A percentile compares a stretch with the other conserved stretches of the same genome.
Evolutionary conservation across 768 basidiomycete genomes (phyloP).

Genomic region (Xerocomus spinulosus): DNA sequence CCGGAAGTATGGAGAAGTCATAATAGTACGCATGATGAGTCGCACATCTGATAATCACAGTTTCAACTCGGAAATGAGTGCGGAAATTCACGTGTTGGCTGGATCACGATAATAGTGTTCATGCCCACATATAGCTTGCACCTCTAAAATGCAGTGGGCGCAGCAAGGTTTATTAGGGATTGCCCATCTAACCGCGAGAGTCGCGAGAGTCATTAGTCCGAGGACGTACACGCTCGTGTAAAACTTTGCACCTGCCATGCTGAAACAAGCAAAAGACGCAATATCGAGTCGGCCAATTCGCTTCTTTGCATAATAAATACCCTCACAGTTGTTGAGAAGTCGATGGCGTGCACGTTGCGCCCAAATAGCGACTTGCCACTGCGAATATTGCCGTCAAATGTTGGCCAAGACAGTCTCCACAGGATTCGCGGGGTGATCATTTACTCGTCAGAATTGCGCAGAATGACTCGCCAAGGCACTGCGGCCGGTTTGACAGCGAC

Average conservation of each 20-base stretch:
- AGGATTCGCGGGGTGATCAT: conserved; percentile 4
- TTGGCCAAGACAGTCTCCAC: background rate
- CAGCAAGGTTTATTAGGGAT: background rate
- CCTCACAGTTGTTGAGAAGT: background rate
- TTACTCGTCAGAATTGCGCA: conserved; percentile 4
- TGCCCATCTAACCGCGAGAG: conserved; percentile 5
- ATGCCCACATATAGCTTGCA: background rate
- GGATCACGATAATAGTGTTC: background rate
- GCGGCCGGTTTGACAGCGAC: background rate
- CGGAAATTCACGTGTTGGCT: background rate
- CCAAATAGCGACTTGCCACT: too few relatives aligned
- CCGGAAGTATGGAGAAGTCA: background rate
- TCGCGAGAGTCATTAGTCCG: background rate
- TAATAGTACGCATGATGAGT: background rate
- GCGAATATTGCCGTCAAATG: too few relatives aligned
- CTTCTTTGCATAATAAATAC: background rate
- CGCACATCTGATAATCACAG: conserved; percentile 3
- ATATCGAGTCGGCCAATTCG: background rate
- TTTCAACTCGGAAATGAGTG: conserved; percentile 7
- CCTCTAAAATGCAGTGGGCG: background rate
- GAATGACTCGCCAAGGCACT: conserved; percentile 5
- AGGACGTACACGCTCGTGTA: background rate
- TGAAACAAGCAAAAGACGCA: background rate
- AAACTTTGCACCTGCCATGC: background rate
- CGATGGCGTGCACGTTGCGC: background rate